These are phyloP conservation scores for Chlamydomonas sphaeroides DNA, from an alignment of 139 green algal species.

Conservation along the genomic window DNA sequence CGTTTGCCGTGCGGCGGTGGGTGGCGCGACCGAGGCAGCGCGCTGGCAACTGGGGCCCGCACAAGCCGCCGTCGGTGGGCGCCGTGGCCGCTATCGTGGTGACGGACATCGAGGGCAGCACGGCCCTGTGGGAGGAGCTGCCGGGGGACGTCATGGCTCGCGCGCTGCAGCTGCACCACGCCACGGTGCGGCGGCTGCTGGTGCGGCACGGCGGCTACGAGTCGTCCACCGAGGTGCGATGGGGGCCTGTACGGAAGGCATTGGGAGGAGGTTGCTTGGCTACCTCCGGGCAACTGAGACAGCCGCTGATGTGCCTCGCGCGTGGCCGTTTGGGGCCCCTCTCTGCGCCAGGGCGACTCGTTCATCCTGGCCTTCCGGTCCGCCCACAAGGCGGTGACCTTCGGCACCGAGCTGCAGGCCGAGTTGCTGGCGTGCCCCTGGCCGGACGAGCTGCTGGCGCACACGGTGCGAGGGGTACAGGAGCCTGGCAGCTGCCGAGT, in stretches of 20 bases:
- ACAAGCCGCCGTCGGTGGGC: neutral
- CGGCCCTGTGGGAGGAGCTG: slow-evolving; percentile 42
- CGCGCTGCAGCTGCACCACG: slow-evolving; percentile 34
- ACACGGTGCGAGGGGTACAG: neutral
- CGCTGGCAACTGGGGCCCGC: neutral
- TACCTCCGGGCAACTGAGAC: neutral
- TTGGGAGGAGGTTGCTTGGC: no score
- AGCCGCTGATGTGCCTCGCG: neutral
- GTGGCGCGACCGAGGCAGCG: no score
- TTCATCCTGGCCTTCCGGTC: slow-evolving; percentile 44
- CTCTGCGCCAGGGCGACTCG: slow-evolving; percentile 1
- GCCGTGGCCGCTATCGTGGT: neutral
- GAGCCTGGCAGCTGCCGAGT: no score
- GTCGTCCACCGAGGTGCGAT: slow-evolving; percentile 28
- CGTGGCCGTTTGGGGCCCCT: neutral
- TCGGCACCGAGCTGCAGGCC: slow-evolving; percentile 28
- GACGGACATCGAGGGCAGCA: slow-evolving; percentile 13
- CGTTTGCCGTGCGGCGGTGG: no score
- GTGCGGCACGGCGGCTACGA: slow-evolving; percentile 33
- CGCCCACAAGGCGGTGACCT: slow-evolving; percentile 19
- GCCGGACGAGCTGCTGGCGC: neutral
- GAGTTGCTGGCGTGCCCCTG: neutral
- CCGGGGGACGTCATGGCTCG: slow-evolving; percentile 9
- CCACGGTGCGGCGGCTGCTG: slow-evolving; percentile 17
- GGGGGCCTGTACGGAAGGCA: neutral